Evolutionary conservation across 2,329 filamentous ascomycete genomes (phyloP).

Genomic region (Diplodia seriata): DNA sequence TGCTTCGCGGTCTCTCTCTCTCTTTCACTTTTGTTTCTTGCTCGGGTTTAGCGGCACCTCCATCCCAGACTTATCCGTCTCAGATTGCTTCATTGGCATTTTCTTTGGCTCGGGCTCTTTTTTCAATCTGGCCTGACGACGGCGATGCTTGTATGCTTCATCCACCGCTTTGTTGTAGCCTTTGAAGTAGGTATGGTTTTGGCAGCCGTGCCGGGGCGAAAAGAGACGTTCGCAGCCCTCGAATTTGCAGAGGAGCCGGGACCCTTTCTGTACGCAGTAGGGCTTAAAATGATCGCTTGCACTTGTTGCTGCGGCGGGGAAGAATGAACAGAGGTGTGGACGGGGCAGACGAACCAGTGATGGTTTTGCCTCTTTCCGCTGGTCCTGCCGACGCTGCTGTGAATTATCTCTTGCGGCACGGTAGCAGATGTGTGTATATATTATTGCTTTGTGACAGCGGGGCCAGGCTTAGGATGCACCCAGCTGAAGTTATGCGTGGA

Average conservation of each 20-base stretch:
- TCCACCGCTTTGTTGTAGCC: neutral
- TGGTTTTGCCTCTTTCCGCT: neutral
- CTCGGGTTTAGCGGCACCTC: too few relatives aligned
- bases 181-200: neutral
- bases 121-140: too few relatives aligned
- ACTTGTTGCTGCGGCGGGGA: neutral
- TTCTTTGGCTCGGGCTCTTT: too few relatives aligned
- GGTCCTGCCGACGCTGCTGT: neutral
- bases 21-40: too few relatives aligned
- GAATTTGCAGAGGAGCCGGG: neutral
- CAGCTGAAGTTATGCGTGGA: too few relatives aligned
- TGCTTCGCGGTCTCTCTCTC: too few relatives aligned
- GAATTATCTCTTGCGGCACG: neutral
- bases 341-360: neutral
- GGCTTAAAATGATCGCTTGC: neutral
- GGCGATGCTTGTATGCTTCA: neutral
- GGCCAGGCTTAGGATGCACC: neutral
- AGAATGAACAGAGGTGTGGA: neutral
- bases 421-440: neutral
- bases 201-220: neutral
- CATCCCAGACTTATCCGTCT: too few relatives aligned
- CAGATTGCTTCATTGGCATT: too few relatives aligned
- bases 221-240: neutral
- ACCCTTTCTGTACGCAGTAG: neutral
- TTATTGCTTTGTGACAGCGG: neutral